phyloP scores from a whole-genome alignment of 108 stramenopile genomes.

The Nitzschia inconspicua region DNA sequence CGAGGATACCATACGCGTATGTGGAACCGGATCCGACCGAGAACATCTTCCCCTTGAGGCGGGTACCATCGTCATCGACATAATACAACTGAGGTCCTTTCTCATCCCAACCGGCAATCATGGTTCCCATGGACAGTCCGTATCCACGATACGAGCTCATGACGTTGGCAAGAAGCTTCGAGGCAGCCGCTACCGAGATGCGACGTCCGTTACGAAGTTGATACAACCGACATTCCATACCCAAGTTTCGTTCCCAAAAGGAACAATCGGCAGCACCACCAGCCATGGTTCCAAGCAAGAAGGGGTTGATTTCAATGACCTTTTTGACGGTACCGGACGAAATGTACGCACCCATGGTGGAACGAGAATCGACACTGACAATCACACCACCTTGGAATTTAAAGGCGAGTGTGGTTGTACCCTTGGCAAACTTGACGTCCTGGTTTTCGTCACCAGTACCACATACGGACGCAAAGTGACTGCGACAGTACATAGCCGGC shows the following conservation, averaged over 20 bases:
- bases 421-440: slow-evolving; percentile 93
- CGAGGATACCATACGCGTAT: slow-evolving; percentile 99
- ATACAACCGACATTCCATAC: slow-evolving; percentile 96
- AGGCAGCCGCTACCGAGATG: slow-evolving; percentile 97
- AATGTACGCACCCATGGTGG: slow-evolving; percentile 99
- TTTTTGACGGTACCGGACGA: slow-evolving; percentile 96
- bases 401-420: slow-evolving; percentile 99
- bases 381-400: slow-evolving; percentile 97
- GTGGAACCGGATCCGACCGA: slow-evolving; percentile 98
- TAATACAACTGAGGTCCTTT: slow-evolving; percentile 99
- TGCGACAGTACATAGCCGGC: slow-evolving; percentile 84
- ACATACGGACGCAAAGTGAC: slow-evolving; percentile 85
- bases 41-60: slow-evolving; percentile 96
- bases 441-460: slow-evolving; percentile 75
- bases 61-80: slow-evolving; percentile 98
- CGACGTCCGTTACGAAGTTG: slow-evolving; percentile 96
- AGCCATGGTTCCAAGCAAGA: slow-evolving; percentile 99
- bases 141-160: slow-evolving; percentile 97
- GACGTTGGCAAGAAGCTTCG: slow-evolving; percentile 97
- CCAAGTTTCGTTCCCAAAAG: slow-evolving; percentile 99
- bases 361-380: slow-evolving; percentile 95
- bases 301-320: slow-evolving; percentile 99
- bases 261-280: slow-evolving; percentile 99
- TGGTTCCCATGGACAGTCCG: slow-evolving; percentile 98
- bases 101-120: slow-evolving; percentile 99